Evolutionary conservation across 2,329 filamentous ascomycete genomes (phyloP).

Genomic region (Seiridium cupressi): DNA sequence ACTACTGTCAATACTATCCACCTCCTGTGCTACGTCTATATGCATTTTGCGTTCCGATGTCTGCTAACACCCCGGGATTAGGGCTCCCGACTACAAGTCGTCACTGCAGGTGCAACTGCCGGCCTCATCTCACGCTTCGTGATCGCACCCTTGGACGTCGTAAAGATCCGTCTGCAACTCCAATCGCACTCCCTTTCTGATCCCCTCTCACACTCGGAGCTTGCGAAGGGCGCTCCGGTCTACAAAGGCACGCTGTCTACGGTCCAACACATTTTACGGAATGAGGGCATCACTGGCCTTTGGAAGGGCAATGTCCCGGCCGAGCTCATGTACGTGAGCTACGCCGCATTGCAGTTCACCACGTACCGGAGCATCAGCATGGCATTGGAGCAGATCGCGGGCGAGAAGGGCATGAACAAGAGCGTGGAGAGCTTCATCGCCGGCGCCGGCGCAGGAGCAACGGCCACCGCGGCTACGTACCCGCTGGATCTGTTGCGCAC

Average conservation of each 20-base stretch:
- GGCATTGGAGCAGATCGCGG: slow-evolving; percentile 55
- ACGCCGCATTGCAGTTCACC: slow-evolving; percentile 86
- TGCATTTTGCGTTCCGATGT: too few relatives aligned
- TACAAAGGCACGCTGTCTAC: slow-evolving; percentile 79
- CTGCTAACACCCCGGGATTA: slow-evolving; percentile 17
- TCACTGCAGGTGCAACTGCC: slow-evolving; percentile 60
- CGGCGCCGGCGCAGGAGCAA: slow-evolving; percentile 78
- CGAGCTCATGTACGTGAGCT: slow-evolving; percentile 90
- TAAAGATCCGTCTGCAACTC: slow-evolving; percentile 96
- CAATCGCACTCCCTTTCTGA: slow-evolving; percentile 83
- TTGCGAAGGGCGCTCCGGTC: slow-evolving; percentile 42
- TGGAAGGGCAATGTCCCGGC: slow-evolving; percentile 99
- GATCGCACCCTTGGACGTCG: slow-evolving; percentile 91
- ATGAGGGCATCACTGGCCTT: slow-evolving; percentile 82
- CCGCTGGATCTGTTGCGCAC: slow-evolving; percentile 91
- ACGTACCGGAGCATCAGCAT: slow-evolving; percentile 76
- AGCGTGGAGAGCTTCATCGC: slow-evolving; percentile 78
- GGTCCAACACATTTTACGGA: slow-evolving; percentile 69
- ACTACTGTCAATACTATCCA: not conserved
- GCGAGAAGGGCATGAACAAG: slow-evolving; percentile 52
- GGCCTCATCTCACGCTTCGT: slow-evolving; percentile 92
- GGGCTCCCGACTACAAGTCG: slow-evolving; percentile 57
- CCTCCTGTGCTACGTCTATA: not conserved
- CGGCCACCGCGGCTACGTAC: slow-evolving; percentile 82
- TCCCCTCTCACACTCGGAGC: slow-evolving; percentile 56